These are phyloP conservation scores for Tremella mesenterica DNA, from an alignment of 768 basidiomycete genomes.

Conservation along the genomic window DNA sequence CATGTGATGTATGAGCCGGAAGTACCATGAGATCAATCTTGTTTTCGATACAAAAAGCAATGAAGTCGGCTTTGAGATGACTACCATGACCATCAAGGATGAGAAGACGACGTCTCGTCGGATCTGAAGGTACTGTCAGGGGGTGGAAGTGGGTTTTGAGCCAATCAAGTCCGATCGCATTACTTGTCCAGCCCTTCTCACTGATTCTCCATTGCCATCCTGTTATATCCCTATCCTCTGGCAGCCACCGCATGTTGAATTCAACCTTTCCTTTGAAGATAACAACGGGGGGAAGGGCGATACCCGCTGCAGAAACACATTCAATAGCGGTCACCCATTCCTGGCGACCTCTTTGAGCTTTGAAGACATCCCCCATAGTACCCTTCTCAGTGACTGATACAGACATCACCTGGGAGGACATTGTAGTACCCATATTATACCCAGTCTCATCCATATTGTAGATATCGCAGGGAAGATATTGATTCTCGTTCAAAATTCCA, in stretches of 20 bases:
- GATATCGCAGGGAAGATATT: background rate
- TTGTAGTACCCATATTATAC: background rate
- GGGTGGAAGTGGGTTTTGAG: background rate
- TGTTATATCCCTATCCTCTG: background rate
- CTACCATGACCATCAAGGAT: slow-evolving; percentile 8
- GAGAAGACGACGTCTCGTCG: background rate
- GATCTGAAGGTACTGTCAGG: background rate
- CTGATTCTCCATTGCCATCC: background rate
- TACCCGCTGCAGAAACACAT: slow-evolving; percentile 1
- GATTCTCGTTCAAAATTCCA: background rate
- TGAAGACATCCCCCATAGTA: too few species aligned
- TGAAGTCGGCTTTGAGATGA: slow-evolving; percentile 1
- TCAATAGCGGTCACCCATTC: background rate
- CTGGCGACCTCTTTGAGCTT: background rate
- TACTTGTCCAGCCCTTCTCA: background rate
- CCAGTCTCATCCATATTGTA: slow-evolving; percentile 8
- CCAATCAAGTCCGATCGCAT: background rate
- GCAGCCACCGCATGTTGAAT: background rate
- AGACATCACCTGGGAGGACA: slow-evolving; percentile 1
- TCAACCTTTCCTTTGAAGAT: slow-evolving; percentile 1
- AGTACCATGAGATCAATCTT: background rate
- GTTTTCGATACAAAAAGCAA: slow-evolving; percentile 1
- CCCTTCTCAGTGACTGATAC: too few species aligned
- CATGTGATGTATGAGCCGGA: slow-evolving; percentile 9
- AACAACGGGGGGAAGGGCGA: background rate